These are phyloP conservation scores for Boletellus ananas DNA, from an alignment of 768 basidiomycete genomes.

Conservation along the genomic window DNA sequence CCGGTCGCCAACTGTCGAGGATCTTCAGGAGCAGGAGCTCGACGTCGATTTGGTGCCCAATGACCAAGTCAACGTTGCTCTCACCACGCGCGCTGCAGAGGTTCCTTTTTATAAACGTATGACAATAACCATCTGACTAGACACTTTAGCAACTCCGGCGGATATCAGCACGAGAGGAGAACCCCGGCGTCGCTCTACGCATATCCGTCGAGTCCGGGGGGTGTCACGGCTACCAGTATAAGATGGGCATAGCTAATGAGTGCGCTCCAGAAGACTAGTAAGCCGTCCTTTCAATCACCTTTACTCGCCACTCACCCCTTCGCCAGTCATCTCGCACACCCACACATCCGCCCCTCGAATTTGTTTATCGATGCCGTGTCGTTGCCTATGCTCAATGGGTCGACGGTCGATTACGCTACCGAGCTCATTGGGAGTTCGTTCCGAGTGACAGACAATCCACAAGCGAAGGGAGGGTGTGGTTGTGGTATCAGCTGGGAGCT, in stretches of 20 bases:
- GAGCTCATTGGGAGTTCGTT: slow-evolving; percentile 94
- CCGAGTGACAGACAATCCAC: slow-evolving; percentile 78
- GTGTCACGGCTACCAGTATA: slow-evolving; percentile 97
- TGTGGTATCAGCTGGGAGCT: slow-evolving; percentile 95
- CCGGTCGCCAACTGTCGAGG: slow-evolving; percentile 47
- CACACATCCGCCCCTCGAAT: slow-evolving; percentile 63
- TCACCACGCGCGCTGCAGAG: slow-evolving; percentile 75
- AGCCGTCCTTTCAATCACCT: slow-evolving; percentile 26
- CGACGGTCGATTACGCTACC: slow-evolving; percentile 85
- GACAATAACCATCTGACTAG: not conserved
- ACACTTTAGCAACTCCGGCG: slow-evolving; percentile 62
- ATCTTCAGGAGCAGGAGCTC: slow-evolving; percentile 56
- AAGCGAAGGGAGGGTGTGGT: slow-evolving; percentile 88
- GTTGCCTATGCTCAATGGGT: slow-evolving; percentile 75
- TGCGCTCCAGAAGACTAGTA: slow-evolving; percentile 79
- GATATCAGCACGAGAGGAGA: slow-evolving; percentile 61
- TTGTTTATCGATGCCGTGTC: slow-evolving; percentile 84
- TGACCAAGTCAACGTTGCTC: slow-evolving; percentile 50
- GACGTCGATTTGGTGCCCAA: slow-evolving; percentile 55
- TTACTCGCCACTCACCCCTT: not conserved
- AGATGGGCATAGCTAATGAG: slow-evolving; percentile 70
- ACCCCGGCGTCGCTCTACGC: slow-evolving; percentile 64
- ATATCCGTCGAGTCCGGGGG: slow-evolving; percentile 92
- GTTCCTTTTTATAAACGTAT: slow-evolving; percentile 33
- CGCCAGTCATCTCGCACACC: slow-evolving; percentile 63